Percentiles rank a stretch among this genome's conserved stretches.
phyloP scores from a whole-genome alignment of 2,329 filamentous ascomycete genomes.

The Calycina marina region DNA sequence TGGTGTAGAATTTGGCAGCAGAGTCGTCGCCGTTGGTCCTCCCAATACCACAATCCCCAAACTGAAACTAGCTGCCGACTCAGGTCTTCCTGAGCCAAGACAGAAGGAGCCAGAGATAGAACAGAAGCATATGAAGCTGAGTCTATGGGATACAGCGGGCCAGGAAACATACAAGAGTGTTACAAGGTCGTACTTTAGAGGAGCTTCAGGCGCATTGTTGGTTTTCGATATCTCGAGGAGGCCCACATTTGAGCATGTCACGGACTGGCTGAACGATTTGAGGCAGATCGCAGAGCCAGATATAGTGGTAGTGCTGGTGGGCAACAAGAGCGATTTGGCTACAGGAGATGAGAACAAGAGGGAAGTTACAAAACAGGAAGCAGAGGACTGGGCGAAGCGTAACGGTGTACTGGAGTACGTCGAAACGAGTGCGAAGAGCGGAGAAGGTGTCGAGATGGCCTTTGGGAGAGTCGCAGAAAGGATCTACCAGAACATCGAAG shows the following conservation, averaged over 20 bases:
- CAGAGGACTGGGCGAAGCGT: slow-evolving; percentile 71
- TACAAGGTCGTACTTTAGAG: slow-evolving; percentile 64
- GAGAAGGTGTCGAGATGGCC: slow-evolving; percentile 83
- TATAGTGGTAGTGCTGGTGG: slow-evolving; percentile 87
- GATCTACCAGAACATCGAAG: slow-evolving; percentile 95
- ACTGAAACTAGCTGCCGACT: slow-evolving; percentile 29
- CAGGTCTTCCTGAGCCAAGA: slow-evolving; percentile 40
- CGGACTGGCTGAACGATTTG: slow-evolving; percentile 86
- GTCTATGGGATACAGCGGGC: slow-evolving; percentile 88
- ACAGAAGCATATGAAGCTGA: slow-evolving; percentile 80
- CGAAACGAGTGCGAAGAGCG: slow-evolving; percentile 91
- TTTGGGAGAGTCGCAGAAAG: slow-evolving; percentile 88
- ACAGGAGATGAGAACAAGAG: slow-evolving; percentile 43
- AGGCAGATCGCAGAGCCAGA: slow-evolving; percentile 90
- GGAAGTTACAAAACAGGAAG: slow-evolving; percentile 70
- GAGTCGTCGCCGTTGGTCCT: slow-evolving; percentile 81
- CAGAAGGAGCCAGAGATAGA: slow-evolving; percentile 22
- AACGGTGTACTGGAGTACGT: slow-evolving; percentile 90
- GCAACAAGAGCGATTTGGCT: slow-evolving; percentile 94
- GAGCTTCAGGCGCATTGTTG: slow-evolving; percentile 59
- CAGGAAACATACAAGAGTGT: slow-evolving; percentile 98
- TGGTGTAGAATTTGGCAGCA: slow-evolving; percentile 91
- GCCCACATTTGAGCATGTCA: slow-evolving; percentile 75
- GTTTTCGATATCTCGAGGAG: slow-evolving; percentile 90
- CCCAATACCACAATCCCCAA: slow-evolving; percentile 40